These are phyloP conservation scores for Globisporangium ultimum DNA, from an alignment of 352 stramenopile species.

Conservation along the genomic window DNA sequence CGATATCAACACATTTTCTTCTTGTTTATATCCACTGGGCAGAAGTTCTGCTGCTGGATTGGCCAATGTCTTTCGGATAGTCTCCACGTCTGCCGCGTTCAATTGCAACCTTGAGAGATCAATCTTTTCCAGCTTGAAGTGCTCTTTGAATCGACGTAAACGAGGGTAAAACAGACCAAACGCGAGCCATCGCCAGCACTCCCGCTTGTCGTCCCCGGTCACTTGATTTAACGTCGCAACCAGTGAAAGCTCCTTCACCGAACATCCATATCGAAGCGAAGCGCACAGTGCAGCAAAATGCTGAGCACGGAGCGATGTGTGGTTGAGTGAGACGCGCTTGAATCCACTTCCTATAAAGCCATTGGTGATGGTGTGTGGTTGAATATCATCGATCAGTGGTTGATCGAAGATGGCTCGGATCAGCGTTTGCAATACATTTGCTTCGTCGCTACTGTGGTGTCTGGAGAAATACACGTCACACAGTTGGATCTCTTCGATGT, in stretches of 20 bases:
- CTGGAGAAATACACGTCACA: background rate
- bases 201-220: background rate
- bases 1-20: background rate
- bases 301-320: background rate
- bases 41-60: constrained; percentile 5
- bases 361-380: no score
- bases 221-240: background rate
- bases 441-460: background rate
- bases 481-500: constrained; percentile 5
- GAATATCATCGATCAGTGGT: background rate
- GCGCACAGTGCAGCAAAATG: constrained; percentile 8
- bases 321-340: background rate
- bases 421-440: background rate
- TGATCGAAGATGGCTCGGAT: background rate
- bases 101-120: constrained; percentile 12
- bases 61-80: background rate
- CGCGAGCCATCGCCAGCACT: constrained; percentile 17
- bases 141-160: background rate
- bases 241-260: constrained; percentile 5
- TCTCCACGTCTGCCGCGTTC: constrained; percentile 6
- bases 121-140: background rate
- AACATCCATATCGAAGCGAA: background rate
- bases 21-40: background rate
- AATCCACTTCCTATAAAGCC: background rate
- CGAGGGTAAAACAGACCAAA: constrained; percentile 7